Base-by-base conservation (phyloP, 169 alveolate genomes). In the Eimeria acervulina region DNA sequence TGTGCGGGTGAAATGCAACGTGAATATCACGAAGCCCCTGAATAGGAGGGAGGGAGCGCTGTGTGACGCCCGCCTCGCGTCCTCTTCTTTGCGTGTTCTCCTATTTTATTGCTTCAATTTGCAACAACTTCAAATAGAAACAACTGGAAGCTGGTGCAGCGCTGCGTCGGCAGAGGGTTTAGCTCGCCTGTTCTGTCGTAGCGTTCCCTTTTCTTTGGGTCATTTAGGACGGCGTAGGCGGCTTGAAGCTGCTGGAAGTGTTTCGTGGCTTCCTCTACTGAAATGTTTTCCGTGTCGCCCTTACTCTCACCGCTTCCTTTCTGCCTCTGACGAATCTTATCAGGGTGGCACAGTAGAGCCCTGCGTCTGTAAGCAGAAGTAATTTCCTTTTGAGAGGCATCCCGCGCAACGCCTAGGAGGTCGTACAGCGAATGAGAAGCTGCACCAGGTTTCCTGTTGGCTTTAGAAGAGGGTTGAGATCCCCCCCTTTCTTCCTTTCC, bases 301-400 rank as follows among this genome's bases (percentile, higher is more conserved):
- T 76, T 55, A 19, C 61, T 72, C 10, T 42, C 87, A 26, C 84
- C 68, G 19, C 40, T 70, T 6, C 38, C 36, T 26, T 83, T 55
- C 93, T 93, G 94, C 89, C 93, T 42, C 21, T 93, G 96, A 23
- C 55, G 91, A 31, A 93, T 99, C 96, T 99, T 98, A 93, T 98
- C 99, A 1, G 99, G 99, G 94, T 98, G 99, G 89, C 96, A 97
- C 78, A 93, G 97, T 33, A 97, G 96, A 3, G 99, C 99, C 10
- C 97, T 96, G 80, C 97, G 97, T 55, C 99, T 96, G 96, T 96
- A 98, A 8, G 99, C 98, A 96, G 98, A 98, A 66, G 98, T 97
- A 59, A 98, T 97, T 28, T 98, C 99, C 90, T 94, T 90, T 12
- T 91, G 93, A 33, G 98, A 66, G 28, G 98, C 97, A 15, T 89